These are phyloP conservation scores for Suillus brevipes DNA, from an alignment of 768 basidiomycete genomes.

Conservation along the genomic window DNA sequence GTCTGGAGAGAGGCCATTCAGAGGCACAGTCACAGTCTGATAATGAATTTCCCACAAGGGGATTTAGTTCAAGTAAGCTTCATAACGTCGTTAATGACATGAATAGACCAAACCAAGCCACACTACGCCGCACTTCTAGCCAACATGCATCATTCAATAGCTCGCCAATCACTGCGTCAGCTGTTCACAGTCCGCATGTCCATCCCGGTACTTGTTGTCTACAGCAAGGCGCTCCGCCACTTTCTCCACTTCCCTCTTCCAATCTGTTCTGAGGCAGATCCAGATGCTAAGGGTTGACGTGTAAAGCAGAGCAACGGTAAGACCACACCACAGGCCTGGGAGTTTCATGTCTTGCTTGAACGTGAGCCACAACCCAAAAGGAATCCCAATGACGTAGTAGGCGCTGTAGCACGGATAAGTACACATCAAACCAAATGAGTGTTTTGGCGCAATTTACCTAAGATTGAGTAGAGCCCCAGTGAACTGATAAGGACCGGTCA, in stretches of 20 bases:
- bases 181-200: slow-evolving; percentile 3
- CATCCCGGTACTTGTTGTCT: slow-evolving; percentile 35
- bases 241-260: slow-evolving; percentile 64
- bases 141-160: neutral
- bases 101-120: neutral
- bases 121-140: neutral
- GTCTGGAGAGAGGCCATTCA: neutral
- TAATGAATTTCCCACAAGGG: slow-evolving; percentile 1
- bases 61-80: neutral
- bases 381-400: slow-evolving; percentile 83
- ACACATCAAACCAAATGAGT: neutral
- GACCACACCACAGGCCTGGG: slow-evolving; percentile 82
- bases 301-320: slow-evolving; percentile 66
- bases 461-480: slow-evolving; percentile 81
- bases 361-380: slow-evolving; percentile 76
- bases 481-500: slow-evolving; percentile 40
- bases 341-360: slow-evolving; percentile 63
- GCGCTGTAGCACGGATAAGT: slow-evolving; percentile 40
- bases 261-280: slow-evolving; percentile 60
- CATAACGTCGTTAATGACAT: neutral
- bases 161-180: neutral
- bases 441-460: slow-evolving; percentile 39
- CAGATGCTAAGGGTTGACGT: slow-evolving; percentile 50
- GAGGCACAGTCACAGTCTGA: slow-evolving; percentile 1
- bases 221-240: slow-evolving; percentile 49